Conservation (phyloP, 2,329 filamentous ascomycete genomes). For the Arthrobotrys megalospora region DNA sequence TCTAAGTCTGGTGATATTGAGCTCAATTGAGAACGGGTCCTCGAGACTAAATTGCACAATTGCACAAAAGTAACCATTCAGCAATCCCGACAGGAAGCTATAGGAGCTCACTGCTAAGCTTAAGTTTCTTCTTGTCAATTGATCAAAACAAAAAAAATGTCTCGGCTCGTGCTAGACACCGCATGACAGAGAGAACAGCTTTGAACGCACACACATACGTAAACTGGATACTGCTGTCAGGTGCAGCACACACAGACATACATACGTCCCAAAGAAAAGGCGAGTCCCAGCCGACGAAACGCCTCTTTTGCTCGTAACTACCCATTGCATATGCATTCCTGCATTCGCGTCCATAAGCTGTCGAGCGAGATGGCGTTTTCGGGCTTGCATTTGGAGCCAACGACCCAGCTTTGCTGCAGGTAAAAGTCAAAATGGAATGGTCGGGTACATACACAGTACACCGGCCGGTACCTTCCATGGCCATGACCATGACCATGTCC, state of each 20-base stretch:
- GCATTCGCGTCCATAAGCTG: slow-evolving; percentile 15
- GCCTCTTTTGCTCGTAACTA: slow-evolving; percentile 20
- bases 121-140: background rate
- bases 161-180: slow-evolving; percentile 7
- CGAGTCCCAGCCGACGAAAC: slow-evolving; percentile 14
- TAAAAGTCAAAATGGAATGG: too few species aligned
- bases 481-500: background rate
- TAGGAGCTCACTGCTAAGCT: slow-evolving; percentile 1
- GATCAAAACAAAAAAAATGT: too few species aligned
- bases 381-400: slow-evolving; percentile 18
- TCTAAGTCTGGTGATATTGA: slow-evolving; percentile 19
- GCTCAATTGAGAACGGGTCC: background rate
- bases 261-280: background rate
- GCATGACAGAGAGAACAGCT: background rate
- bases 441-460: background rate
- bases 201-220: too few species aligned
- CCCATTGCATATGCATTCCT: slow-evolving; percentile 10
- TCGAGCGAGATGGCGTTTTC: slow-evolving; percentile 32
- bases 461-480: background rate
- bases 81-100: background rate
- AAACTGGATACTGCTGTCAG: too few species aligned
- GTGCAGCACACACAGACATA: too few species aligned
- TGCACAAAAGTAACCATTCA: background rate
- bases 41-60: background rate
- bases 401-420: too few species aligned